Conservation (phyloP, 805 yeast species). For the Ogataea nonfermentans region DNA sequence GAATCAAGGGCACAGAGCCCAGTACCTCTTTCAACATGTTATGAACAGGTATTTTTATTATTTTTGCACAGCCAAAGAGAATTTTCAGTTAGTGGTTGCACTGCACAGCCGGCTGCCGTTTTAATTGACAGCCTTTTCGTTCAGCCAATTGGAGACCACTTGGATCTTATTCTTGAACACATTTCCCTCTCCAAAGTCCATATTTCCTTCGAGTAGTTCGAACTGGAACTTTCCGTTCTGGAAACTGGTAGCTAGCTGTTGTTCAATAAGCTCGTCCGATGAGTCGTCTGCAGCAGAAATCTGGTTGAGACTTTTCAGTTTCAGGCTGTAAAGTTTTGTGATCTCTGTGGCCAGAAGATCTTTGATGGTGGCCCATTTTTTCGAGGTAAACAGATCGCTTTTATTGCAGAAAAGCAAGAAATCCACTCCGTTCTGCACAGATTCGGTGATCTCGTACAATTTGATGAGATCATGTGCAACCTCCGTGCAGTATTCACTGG, state of each 20-base stretch:
- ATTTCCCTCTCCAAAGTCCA: slow-evolving; percentile 73
- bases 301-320: slow-evolving; percentile 42
- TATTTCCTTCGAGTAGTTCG: slow-evolving; percentile 66
- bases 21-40: slow-evolving; percentile 12
- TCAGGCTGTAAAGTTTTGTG: slow-evolving; percentile 49
- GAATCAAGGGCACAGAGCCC: slow-evolving; percentile 13
- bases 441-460: slow-evolving; percentile 61
- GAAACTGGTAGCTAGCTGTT: slow-evolving; percentile 43
- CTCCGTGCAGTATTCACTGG: slow-evolving; percentile 44
- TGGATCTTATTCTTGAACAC: slow-evolving; percentile 52
- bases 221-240: slow-evolving; percentile 54
- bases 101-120: slow-evolving; percentile 3
- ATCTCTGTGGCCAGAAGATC: slow-evolving; percentile 63
- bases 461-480: slow-evolving; percentile 60
- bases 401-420: slow-evolving; percentile 81
- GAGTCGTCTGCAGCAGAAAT: slow-evolving; percentile 41
- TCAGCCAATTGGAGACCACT: slow-evolving; percentile 77
- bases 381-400: slow-evolving; percentile 78
- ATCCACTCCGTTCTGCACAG: slow-evolving; percentile 65
- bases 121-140: slow-evolving; percentile 64
- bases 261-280: slow-evolving; percentile 25
- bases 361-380: slow-evolving; percentile 63
- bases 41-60: slow-evolving; percentile 3
- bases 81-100: background rate
- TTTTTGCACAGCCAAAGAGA: background rate